phyloP scores from a whole-genome alignment of 1,284 basidiomycete species.

The Ustilago hordei region DNA sequence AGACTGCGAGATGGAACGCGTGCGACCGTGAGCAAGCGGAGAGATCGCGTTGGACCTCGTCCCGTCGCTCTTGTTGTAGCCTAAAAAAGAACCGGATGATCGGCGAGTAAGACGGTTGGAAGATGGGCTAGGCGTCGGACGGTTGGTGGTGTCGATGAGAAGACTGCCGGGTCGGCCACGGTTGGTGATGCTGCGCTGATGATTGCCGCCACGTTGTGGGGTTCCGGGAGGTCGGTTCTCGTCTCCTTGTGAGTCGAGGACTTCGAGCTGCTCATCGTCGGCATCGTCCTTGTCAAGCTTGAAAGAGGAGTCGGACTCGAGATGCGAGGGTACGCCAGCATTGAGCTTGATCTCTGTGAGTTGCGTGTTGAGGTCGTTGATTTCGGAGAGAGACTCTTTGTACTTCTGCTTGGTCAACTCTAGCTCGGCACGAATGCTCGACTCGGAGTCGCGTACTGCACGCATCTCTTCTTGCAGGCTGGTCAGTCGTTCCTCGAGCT shows the following conservation, averaged over 20 bases:
- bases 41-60: slow-evolving; percentile 33
- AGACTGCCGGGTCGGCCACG: slow-evolving; percentile 53
- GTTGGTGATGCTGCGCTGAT: slow-evolving; percentile 25
- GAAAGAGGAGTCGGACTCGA: slow-evolving; percentile 30
- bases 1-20: slow-evolving; percentile 63
- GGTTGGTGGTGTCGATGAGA: slow-evolving; percentile 50
- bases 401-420: slow-evolving; percentile 83
- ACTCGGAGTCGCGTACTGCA: slow-evolving; percentile 49
- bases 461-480: slow-evolving; percentile 75
- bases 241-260: slow-evolving; percentile 47
- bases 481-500: slow-evolving; percentile 74
- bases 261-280: slow-evolving; percentile 59
- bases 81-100: slow-evolving; percentile 63
- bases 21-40: slow-evolving; percentile 43
- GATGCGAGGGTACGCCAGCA: slow-evolving; percentile 14
- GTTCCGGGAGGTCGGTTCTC: slow-evolving; percentile 28
- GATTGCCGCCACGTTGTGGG: slow-evolving; percentile 20
- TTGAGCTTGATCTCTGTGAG: slow-evolving; percentile 58
- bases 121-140: slow-evolving; percentile 35
- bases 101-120: slow-evolving; percentile 48
- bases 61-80: slow-evolving; percentile 63
- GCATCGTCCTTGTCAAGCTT: slow-evolving; percentile 33
- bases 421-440: slow-evolving; percentile 74
- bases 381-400: slow-evolving; percentile 86
- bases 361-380: slow-evolving; percentile 77